Base-by-base conservation (phyloP, 768 basidiomycete species). In the Cystofilobasidium bisporidii region DNA sequence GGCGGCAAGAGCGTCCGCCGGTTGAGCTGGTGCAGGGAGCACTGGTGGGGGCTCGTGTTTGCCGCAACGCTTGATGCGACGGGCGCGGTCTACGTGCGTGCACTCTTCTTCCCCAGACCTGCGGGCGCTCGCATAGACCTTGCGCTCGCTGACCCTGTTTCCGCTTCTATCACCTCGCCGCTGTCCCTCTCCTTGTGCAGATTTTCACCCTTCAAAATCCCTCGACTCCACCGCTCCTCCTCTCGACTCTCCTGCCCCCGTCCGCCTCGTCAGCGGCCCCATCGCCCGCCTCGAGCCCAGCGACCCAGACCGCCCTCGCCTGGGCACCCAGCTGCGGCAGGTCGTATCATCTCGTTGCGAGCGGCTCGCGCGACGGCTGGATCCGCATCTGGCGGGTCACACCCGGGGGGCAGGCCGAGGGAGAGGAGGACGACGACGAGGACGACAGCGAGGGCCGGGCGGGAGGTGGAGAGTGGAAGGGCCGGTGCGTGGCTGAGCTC, bases 261-360 rank as follows among this genome's bases (percentile, higher is more conserved):
- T 32, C 63, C 55, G 47, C 64, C 8, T 33, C 65, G 74, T 43
- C 20, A 3, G 8, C 20, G 10, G 18, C 79, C 4, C 82, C 83
- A 47, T 33, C 78, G 3, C 70, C 70, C 24, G 67, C 63, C 36
- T 60, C 62, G 11, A 70, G 72, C 53, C 63, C 72, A 24, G 72
- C 70, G 47, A 83, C 93, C 2, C 83, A 94, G 60, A 88, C 87
- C 0, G 86, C 87, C 36, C 83, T 98, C 41, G 81, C 91, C 20
- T 99, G 93, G 93, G 91, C 94, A 0, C 89, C 96, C 0, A 87
- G 87, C 0, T 94, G 91, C 69, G 96, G 94, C 9, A 82, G 96
- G 32, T 89, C 89, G 0, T 94, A 91, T 77, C 94, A 98, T 73
- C 86, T 97, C 45, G 82, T 98, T 68, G 96, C 94, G 1, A 89